Percentiles rank a stretch among this genome's conserved stretches.
Conservation (phyloP, 768 basidiomycete genomes). For the Sarcomyxa edulis region DNA sequence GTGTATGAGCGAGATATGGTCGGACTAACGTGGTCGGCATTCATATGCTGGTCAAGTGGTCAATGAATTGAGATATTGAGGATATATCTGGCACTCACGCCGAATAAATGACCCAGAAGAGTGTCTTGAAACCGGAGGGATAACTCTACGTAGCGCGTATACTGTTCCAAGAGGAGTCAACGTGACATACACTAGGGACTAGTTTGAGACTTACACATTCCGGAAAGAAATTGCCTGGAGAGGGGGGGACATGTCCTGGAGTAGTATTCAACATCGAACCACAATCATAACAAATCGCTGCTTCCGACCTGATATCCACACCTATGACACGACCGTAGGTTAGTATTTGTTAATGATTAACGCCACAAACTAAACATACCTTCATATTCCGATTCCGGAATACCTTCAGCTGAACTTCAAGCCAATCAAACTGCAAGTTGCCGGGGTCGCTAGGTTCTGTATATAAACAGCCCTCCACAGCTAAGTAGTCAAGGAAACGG, state of each 20-base stretch:
- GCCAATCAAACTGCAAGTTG: constrained; percentile 84
- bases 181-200: constrained; percentile 6
- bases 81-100: constrained; percentile 41
- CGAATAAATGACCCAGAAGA: constrained; percentile 80
- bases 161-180: constrained; percentile 27
- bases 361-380: constrained; percentile 31
- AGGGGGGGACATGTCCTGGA: constrained; percentile 83
- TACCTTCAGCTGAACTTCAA: constrained; percentile 73
- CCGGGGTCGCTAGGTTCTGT: constrained; percentile 73
- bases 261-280: constrained; percentile 1
- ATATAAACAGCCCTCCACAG: constrained; percentile 70
- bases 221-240: constrained; percentile 72
- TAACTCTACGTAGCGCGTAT: constrained; percentile 66
- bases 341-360: not conserved
- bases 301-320: constrained; percentile 40
- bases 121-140: constrained; percentile 84
- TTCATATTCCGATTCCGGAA: constrained; percentile 72
- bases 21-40: constrained; percentile 66
- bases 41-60: constrained; percentile 57
- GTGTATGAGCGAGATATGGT: constrained; percentile 4
- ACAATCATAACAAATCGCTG: constrained; percentile 8
- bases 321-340: constrained; percentile 9
- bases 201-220: constrained; percentile 62
- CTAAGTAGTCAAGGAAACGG: constrained; percentile 31
- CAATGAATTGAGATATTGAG: constrained; percentile 12